Conservation (phyloP, 495 filamentous ascomycete genomes). For the Penicillium dipodomyicola region DNA sequence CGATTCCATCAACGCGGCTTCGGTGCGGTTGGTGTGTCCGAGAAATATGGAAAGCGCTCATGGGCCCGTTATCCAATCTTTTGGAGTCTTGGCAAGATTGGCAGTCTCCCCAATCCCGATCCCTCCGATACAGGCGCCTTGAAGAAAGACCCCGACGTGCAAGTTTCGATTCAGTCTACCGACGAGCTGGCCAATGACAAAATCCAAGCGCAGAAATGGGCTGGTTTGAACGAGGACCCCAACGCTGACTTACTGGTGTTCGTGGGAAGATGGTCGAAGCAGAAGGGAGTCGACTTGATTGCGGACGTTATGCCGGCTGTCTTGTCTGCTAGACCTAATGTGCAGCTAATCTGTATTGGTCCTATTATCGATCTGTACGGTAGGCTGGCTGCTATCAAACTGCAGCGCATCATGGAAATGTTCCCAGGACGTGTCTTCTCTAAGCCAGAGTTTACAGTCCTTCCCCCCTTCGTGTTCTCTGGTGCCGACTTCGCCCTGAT, state of each 20-base stretch:
- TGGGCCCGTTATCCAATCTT: constrained; percentile 76
- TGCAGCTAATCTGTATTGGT: constrained; percentile 62
- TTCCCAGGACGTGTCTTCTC: constrained; percentile 66
- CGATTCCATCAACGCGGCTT: constrained; percentile 72
- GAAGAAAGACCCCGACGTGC: constrained; percentile 31
- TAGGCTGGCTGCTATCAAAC: constrained; percentile 64
- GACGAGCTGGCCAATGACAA: constrained; percentile 43
- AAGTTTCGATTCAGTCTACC: constrained; percentile 46
- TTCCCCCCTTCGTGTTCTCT: constrained; percentile 68
- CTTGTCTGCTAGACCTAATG: constrained; percentile 57
- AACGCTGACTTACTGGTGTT: constrained; percentile 67
- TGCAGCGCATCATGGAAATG: constrained; percentile 60
- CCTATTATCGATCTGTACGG: constrained; percentile 70
- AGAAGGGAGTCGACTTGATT: constrained; percentile 70
- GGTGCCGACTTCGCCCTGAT: constrained; percentile 74
- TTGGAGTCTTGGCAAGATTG: constrained; percentile 70
- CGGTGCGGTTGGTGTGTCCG: constrained; percentile 73
- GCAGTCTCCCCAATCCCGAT: constrained; percentile 72
- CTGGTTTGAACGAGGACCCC: constrained; percentile 56
- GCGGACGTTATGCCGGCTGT: constrained; percentile 66
- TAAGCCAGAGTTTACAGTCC: constrained; percentile 66
- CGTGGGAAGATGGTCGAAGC: constrained; percentile 68
- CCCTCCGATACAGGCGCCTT: constrained; percentile 62
- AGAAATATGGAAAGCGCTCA: constrained; percentile 72
- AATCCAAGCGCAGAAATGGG: constrained; percentile 65